These are phyloP conservation scores for Fonsecaea pedrosoi DNA, from an alignment of 2,329 filamentous ascomycete genomes.

Conservation along the genomic window DNA sequence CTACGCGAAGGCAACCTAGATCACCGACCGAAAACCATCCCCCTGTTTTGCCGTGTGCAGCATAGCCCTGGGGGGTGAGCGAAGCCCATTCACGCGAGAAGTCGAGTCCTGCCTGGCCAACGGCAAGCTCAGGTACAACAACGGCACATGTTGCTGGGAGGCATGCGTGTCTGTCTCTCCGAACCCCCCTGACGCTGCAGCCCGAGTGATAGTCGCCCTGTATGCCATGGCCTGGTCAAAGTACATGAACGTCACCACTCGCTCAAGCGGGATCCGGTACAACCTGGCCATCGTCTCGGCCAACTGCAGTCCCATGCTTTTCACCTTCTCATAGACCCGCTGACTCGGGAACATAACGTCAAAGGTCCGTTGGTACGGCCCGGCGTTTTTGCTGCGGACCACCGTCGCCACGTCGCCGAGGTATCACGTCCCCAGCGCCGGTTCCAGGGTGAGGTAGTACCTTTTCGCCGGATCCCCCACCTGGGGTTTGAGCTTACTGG, in stretches of 20 bases:
- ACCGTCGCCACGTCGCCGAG: slow-evolving; percentile 50
- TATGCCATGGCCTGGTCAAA: slow-evolving; percentile 57
- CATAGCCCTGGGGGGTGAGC: neutral
- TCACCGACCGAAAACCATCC: neutral
- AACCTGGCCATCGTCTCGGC: slow-evolving; percentile 40
- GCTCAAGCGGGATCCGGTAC: slow-evolving; percentile 38
- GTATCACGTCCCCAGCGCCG: slow-evolving; percentile 13
- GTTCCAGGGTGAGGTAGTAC: slow-evolving; percentile 6
- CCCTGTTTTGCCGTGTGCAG: neutral
- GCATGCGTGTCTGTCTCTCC: slow-evolving; percentile 50
- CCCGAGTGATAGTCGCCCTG: slow-evolving; percentile 53
- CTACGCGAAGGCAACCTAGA: neutral
- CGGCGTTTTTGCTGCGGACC: slow-evolving; percentile 59
- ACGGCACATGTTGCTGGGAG: slow-evolving; percentile 48
- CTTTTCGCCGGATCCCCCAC: neutral
- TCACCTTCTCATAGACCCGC: slow-evolving; percentile 47
- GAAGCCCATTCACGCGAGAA: neutral
- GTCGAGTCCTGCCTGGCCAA: neutral
- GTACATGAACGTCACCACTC: slow-evolving; percentile 47
- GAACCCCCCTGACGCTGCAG: slow-evolving; percentile 42
- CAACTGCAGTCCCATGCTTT: slow-evolving; percentile 46
- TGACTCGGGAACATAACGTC: slow-evolving; percentile 56
- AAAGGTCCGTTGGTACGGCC: slow-evolving; percentile 60
- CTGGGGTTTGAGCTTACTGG: neutral
- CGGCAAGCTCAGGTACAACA: slow-evolving; percentile 40